Evolutionary conservation across 1,284 basidiomycete species (phyloP), one percentile per base, ranked within the genome.

Genomic region (Cryptococcus sp.): DNA sequence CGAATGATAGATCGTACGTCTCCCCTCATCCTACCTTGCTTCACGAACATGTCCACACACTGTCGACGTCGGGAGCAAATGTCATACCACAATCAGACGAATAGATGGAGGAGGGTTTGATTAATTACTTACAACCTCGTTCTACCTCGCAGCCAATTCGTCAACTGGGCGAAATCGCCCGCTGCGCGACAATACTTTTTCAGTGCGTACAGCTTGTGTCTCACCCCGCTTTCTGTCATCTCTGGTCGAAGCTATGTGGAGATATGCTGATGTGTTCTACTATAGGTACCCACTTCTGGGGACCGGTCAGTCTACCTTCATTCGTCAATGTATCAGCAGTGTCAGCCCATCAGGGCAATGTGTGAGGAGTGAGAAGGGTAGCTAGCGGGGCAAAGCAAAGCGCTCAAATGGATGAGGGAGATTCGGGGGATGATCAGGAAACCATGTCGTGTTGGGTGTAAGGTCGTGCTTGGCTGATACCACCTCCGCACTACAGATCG

Each of bases 271-370:
- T 15, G n/a, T 25, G 54, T 54, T 38, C 17, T n/a, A 20, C 20
- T 40, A 11, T 56, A 94, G 91, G 91, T 76, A 95, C 92, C 61
- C 92, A 95, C 79, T 95, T 95, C 83, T 95, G 92, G 91, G 92
- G 92, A 70, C 91, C 91, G 63, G 91, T 93, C 62, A 75, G 90
- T 86, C 45, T 35, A 20, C 35, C 41, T 54, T 41, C n/a, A 38
- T 40, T 8, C 10, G 7, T 35, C 13, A 13, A 35, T 35, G 7
- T 13, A 35, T 35, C 30, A 35, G 7, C 48, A 16, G 48, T n/a
- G 25, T 50, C 20, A 50, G 2, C 46, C 4, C 23, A 27, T 49
- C 47, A 22, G 4, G 3, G 27, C 20, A 17, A 2, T 49, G 22
- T 17, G 2, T 15, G 27, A 35, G 8, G 30, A 8, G 30, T 5